Evolutionary conservation across 2,329 filamentous ascomycete species (phyloP).

Genomic region (Aschersonia sp.): DNA sequence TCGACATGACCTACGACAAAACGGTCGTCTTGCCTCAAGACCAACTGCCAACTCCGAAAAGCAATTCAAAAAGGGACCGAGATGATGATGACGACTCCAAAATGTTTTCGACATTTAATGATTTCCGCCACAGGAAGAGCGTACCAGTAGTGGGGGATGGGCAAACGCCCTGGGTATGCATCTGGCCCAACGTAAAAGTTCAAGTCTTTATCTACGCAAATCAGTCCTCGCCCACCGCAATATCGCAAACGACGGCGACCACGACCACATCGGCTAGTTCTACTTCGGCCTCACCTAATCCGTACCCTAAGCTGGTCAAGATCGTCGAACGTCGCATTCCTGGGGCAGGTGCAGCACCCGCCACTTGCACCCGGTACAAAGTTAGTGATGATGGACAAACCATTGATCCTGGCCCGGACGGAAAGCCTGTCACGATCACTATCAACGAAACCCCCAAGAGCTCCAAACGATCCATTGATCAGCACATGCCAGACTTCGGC

Average conservation of each 20-base stretch:
- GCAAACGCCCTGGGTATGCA: conserved; percentile 44
- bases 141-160: conserved; percentile 21
- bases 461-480: not conserved
- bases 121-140: conserved; percentile 8
- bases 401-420: conserved; percentile 16
- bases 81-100: conserved; percentile 1
- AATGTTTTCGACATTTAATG: not conserved
- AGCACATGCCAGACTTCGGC: not conserved
- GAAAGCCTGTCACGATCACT: conserved; percentile 25
- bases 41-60: conserved; percentile 13
- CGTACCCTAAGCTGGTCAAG: conserved; percentile 39
- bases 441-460: conserved; percentile 23
- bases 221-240: conserved; percentile 28
- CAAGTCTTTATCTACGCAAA: conserved; percentile 43
- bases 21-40: conserved; percentile 36
- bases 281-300: conserved; percentile 6
- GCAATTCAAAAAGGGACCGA: conserved; percentile 13
- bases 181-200: conserved; percentile 39
- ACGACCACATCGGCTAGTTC: conserved; percentile 1
- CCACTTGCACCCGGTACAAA: conserved; percentile 33
- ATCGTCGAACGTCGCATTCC: conserved; percentile 31
- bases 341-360: conserved; percentile 11
- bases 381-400: conserved; percentile 23
- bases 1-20: conserved; percentile 38
- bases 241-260: conserved; percentile 5